Conservation (phyloP, 176 grass and related monocot genomes). For the Oryza meyeriana region DNA sequence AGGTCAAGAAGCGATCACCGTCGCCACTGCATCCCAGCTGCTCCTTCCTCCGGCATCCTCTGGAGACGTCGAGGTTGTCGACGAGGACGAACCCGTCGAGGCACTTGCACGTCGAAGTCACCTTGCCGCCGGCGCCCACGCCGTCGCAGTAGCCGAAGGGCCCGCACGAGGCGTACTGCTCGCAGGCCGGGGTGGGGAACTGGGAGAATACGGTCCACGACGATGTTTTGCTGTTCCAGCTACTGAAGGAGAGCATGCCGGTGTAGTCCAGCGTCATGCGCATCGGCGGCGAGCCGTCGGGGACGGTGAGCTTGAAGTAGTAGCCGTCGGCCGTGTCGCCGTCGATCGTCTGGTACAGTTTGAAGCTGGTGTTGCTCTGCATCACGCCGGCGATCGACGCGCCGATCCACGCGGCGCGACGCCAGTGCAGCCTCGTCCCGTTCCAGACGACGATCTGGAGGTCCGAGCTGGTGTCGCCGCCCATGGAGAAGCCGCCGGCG, state of each 20-base stretch:
- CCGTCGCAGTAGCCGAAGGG: slow-evolving; percentile 44
- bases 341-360: neutral
- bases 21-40: neutral
- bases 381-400: neutral
- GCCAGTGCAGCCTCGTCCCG: neutral
- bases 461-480: neutral
- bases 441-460: neutral
- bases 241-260: neutral
- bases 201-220: neutral
- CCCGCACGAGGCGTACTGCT: slow-evolving; percentile 31
- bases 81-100: slow-evolving; percentile 42
- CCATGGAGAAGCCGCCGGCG: neutral
- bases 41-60: slow-evolving; percentile 44
- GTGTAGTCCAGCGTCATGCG: slow-evolving; percentile 31
- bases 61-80: slow-evolving; percentile 11
- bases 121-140: slow-evolving; percentile 1
- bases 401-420: neutral
- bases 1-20: neutral
- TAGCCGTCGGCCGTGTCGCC: neutral
- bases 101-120: slow-evolving; percentile 37
- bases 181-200: slow-evolving; percentile 5
- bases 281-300: slow-evolving; percentile 18
- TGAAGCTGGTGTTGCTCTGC: neutral
- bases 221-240: neutral
- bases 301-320: neutral